These are phyloP conservation scores for Rhodomyrtus psidioides DNA, from an alignment of 441 rosid genomes.

Conservation along the genomic window DNA sequence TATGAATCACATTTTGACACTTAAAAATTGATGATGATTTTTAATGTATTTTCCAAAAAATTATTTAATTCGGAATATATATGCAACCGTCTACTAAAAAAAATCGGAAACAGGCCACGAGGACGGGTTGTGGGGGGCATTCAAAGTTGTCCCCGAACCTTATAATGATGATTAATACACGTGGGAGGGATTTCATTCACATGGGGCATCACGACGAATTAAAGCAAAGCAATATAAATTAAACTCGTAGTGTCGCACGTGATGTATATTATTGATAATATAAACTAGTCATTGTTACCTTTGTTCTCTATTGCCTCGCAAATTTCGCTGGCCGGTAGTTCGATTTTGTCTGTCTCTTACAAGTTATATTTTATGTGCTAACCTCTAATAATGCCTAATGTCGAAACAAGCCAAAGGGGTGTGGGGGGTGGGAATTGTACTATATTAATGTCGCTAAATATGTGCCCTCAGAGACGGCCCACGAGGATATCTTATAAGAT, in stretches of 20 bases:
- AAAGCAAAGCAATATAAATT: neutral
- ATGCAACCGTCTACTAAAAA: neutral
- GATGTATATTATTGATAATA: neutral
- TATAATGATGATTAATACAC: neutral
- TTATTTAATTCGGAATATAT: neutral
- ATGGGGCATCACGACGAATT: neutral
- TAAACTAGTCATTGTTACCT: no score
- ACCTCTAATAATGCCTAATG: no score
- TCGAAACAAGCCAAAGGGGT: no score
- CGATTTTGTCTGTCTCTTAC: no score
- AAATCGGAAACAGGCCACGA: neutral
- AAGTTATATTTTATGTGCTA: no score
- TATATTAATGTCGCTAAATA: no score
- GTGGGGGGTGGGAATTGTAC: no score
- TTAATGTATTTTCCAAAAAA: neutral
- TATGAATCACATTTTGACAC: no score
- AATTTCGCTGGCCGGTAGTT: no score
- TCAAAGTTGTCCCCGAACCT: neutral
- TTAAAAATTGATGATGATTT: neutral
- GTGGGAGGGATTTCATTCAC: neutral
- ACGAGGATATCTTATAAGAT: no score
- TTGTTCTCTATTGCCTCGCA: no score
- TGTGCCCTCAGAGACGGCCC: no score
- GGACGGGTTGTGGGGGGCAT: neutral
- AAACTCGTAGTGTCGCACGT: neutral